Base-by-base conservation (phyloP, 2,329 filamentous ascomycete genomes). In the Pseudocercospora pini-densiflorae region DNA sequence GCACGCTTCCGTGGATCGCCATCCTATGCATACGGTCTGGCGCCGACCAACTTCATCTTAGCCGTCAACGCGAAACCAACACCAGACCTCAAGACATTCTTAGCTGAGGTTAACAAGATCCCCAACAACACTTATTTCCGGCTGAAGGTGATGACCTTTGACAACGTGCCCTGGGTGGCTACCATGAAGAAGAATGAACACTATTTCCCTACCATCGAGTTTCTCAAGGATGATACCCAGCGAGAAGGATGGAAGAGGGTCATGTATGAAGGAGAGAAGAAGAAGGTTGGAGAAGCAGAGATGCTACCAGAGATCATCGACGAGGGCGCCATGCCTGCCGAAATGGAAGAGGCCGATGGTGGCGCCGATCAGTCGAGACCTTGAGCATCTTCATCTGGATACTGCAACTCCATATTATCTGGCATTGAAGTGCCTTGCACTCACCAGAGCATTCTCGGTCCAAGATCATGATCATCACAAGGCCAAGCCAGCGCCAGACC, bases 101-200 rank as follows among this genome's bases (percentile, higher is more conserved):
- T 98, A 68, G 83, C 84, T 27, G 91, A 93, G 70, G 93, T 96
- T 19, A 88, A 90, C 73, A 90, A 91, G 79, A 97, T 99, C 73
- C 92, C 92, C 0, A 93, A 99, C 74, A 99, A 99, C 76, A 97
- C 93, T 1, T 99, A 99, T 81, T 99, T 99, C 88, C 90, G 95
- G 19, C 85, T 99, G 61, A 94, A 94, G 79, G 93, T 95, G n/a
- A 93, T 98, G 79, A 98, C 95, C 0, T 99, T 99, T 76, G 95
- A 99, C 79, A 97, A 96, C 75, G 93, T 99, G 9, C 94, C 94
- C 3, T 99, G 95, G 93, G 93, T 99, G n/a, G 92, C 96, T 45
- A 99, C 95, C 8, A 97, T 99, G 92, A 99, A 99, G 89, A 98
- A 98, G 87, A 97, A 97, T 74, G 94, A 99, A 77, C 95, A 99